phyloP scores from a whole-genome alignment of 1,139 yeast genomes.

The Geotrichum reessii region DNA sequence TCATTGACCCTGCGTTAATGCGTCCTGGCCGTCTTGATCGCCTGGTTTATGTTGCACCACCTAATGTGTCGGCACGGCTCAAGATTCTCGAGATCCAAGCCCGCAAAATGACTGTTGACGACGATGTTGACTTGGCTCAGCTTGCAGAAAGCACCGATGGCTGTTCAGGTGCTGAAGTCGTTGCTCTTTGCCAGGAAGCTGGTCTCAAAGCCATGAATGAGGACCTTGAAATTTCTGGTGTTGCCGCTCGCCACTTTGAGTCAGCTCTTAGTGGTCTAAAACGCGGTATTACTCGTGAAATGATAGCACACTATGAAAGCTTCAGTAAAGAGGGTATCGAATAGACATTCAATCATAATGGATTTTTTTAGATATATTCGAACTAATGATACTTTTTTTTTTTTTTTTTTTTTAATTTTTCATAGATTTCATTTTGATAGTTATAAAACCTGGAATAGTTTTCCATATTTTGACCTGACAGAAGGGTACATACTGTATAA shows the following conservation, averaged over 20 bases:
- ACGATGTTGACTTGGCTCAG: slow-evolving; percentile 44
- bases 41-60: slow-evolving; percentile 87
- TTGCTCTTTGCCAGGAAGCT: slow-evolving; percentile 87
- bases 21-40: slow-evolving; percentile 94
- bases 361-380: background rate
- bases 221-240: slow-evolving; percentile 49
- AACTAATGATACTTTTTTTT: background rate
- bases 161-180: slow-evolving; percentile 95
- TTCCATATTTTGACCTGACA: too few species aligned
- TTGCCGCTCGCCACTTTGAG: slow-evolving; percentile 60
- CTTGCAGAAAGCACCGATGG: slow-evolving; percentile 72
- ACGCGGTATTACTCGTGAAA: slow-evolving; percentile 73
- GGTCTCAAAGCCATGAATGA: slow-evolving; percentile 91
- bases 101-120: slow-evolving; percentile 44
- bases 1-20: slow-evolving; percentile 82
- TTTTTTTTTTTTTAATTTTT: too few species aligned
- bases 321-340: slow-evolving; percentile 44
- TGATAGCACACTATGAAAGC: slow-evolving; percentile 67
- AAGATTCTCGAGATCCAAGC: slow-evolving; percentile 71
- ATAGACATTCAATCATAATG: background rate
- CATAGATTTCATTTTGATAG: too few species aligned
- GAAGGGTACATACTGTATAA: too few species aligned
- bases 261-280: slow-evolving; percentile 63
- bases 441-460: too few species aligned
- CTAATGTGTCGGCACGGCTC: slow-evolving; percentile 69